Conservation (phyloP, 2,329 filamentous ascomycete genomes). For the Cercospora sp. region DNA sequence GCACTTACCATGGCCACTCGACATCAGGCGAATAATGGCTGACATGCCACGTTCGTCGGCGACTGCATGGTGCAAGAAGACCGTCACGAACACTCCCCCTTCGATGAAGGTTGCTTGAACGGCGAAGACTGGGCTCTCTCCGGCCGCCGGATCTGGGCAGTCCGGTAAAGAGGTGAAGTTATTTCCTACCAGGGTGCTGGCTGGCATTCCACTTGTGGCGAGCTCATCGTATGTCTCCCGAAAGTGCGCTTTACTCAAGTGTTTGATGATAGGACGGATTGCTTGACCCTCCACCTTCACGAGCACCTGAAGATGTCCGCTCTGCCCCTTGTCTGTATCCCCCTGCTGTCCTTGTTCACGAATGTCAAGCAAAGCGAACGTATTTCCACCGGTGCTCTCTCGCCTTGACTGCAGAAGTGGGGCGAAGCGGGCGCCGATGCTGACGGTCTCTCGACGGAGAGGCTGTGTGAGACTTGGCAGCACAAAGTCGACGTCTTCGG, state of each 20-base stretch:
- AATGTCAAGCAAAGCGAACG: slow-evolving; percentile 1
- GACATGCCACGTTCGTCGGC: slow-evolving; percentile 25
- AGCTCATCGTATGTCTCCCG: slow-evolving; percentile 14
- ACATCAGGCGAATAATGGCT: slow-evolving; percentile 27
- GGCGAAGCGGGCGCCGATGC: background rate
- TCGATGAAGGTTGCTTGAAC: slow-evolving; percentile 30
- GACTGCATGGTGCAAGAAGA: slow-evolving; percentile 29
- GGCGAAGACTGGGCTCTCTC: slow-evolving; percentile 24
- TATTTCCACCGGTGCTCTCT: background rate
- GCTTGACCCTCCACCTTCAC: slow-evolving; percentile 21
- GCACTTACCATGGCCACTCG: slow-evolving; percentile 16
- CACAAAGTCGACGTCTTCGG: background rate
- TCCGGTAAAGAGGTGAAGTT: slow-evolving; percentile 26
- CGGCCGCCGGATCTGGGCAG: slow-evolving; percentile 10
- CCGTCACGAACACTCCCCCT: slow-evolving; percentile 27
- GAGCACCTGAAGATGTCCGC: slow-evolving; percentile 20
- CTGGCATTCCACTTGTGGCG: slow-evolving; percentile 18
- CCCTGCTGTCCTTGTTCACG: background rate
- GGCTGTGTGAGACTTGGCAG: background rate
- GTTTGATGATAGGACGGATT: slow-evolving; percentile 22
- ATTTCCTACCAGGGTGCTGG: slow-evolving; percentile 16
- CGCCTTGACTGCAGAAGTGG: background rate
- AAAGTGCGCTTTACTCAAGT: slow-evolving; percentile 12
- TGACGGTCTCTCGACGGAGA: background rate
- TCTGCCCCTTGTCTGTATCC: slow-evolving; percentile 10